Conservation (phyloP, 164 flowering plant species). For the Sextonia rubra region DNA sequence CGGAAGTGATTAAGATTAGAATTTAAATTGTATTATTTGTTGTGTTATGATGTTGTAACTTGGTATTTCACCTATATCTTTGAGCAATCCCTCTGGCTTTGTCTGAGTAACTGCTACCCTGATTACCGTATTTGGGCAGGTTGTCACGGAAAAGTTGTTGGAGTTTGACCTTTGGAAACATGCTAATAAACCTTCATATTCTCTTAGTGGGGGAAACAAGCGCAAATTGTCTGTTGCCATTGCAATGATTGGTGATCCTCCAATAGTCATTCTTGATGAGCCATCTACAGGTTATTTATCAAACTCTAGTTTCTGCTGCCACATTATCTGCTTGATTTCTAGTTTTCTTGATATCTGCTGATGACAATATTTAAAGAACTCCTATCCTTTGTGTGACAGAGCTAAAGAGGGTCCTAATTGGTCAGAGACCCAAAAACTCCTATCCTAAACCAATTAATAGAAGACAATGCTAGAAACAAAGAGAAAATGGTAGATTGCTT, state of each 20-base stretch:
- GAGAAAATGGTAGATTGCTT: no score
- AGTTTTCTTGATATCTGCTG: neutral
- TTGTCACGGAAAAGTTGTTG: slow-evolving; percentile 73
- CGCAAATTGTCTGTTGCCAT: slow-evolving; percentile 95
- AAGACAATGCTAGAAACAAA: no score
- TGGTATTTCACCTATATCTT: neutral
- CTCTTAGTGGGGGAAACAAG: slow-evolving; percentile 96
- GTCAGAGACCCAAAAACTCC: no score
- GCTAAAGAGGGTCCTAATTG: no score
- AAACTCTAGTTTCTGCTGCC: neutral
- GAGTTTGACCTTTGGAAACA: slow-evolving; percentile 94
- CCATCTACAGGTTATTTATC: slow-evolving; percentile 89
- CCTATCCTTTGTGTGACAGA: no score
- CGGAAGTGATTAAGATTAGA: slow-evolving; percentile 12
- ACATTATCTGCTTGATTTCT: neutral
- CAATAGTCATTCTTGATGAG: slow-evolving; percentile 95
- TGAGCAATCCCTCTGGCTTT: neutral
- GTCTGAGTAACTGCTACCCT: slow-evolving; percentile 7
- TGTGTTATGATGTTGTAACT: neutral
- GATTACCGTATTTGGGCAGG: slow-evolving; percentile 37
- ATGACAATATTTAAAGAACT: no score
- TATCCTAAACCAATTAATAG: no score
- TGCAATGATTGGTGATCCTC: slow-evolving; percentile 99
- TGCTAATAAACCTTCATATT: slow-evolving; percentile 74
- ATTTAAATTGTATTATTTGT: neutral